phyloP scores from a whole-genome alignment of 2,329 filamentous ascomycete genomes.

The Dactylellina haptotyla region DNA sequence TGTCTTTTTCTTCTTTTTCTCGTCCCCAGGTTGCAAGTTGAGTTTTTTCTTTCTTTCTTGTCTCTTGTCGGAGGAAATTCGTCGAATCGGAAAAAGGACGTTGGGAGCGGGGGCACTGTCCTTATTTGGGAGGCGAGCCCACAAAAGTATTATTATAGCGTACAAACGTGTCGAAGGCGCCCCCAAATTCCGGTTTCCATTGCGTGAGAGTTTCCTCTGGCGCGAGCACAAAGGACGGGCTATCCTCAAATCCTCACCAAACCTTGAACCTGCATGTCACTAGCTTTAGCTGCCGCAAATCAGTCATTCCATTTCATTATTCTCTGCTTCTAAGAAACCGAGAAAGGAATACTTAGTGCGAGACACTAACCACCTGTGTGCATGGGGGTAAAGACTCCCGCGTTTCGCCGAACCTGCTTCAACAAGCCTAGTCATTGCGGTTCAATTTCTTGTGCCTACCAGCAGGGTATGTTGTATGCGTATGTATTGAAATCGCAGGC shows the following conservation, averaged over 20 bases:
- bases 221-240: constrained; percentile 1
- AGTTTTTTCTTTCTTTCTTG: not conserved
- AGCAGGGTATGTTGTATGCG: not conserved
- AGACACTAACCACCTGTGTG: constrained; percentile 19
- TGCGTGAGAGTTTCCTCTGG: constrained; percentile 51
- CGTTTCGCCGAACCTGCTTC: constrained; percentile 53
- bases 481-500: constrained; percentile 20
- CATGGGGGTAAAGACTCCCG: constrained; percentile 47
- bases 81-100: constrained; percentile 52
- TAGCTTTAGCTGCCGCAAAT: constrained; percentile 17
- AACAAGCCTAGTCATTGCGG: constrained; percentile 30
- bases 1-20: constrained; percentile 10
- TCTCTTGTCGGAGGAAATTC: constrained; percentile 28
- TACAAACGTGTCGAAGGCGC: constrained; percentile 8
- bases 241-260: constrained; percentile 19
- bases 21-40: too few species aligned
- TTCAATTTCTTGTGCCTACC: constrained; percentile 21
- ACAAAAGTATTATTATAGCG: not conserved
- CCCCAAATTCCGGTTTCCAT: constrained; percentile 52
- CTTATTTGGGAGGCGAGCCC: constrained; percentile 41
- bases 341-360: constrained; percentile 14
- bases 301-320: not conserved
- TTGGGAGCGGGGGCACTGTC: constrained; percentile 38
- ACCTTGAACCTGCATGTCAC: constrained; percentile 26
- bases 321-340: constrained; percentile 2